Percentiles rank a stretch among this genome's conserved stretches.
Conservation (phyloP, 106 monocot species). For the Phalaenopsis aphrodite region DNA sequence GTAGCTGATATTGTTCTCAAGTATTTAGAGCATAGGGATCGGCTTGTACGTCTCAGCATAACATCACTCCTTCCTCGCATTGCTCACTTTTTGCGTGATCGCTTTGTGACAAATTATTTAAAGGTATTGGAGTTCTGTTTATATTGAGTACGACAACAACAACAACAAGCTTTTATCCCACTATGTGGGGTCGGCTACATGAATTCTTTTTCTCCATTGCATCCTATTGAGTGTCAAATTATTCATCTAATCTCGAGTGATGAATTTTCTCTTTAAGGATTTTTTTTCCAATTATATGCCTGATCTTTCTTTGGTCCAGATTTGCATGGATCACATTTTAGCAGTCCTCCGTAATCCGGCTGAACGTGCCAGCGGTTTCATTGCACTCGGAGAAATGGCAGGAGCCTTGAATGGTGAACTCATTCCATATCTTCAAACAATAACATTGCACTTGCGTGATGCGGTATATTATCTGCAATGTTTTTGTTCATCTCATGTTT, state of each 20-base stretch:
- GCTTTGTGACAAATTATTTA: constrained; percentile 93
- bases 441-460: constrained; percentile 72
- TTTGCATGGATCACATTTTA: constrained; percentile 96
- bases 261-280: background rate
- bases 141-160: background rate
- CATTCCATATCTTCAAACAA: constrained; percentile 72
- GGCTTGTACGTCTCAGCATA: constrained; percentile 94
- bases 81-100: constrained; percentile 96
- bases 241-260: too few species aligned
- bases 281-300: background rate
- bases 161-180: too few species aligned
- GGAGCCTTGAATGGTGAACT: constrained; percentile 93
- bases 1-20: constrained; percentile 96
- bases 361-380: constrained; percentile 91
- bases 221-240: too few species aligned
- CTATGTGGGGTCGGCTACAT: too few species aligned
- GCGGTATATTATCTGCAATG: constrained; percentile 50
- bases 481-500: constrained; percentile 6
- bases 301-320: constrained; percentile 26
- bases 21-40: constrained; percentile 87
- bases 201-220: too few species aligned
- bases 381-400: constrained; percentile 97
- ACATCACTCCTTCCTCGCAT: constrained; percentile 97
- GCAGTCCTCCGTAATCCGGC: constrained; percentile 81
- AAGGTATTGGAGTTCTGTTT: constrained; percentile 37